Percentiles rank a stretch among this genome's conserved stretches.
phyloP scores from a whole-genome alignment of 352 stramenopile genomes.

The Phytophthora boehmeriae region DNA sequence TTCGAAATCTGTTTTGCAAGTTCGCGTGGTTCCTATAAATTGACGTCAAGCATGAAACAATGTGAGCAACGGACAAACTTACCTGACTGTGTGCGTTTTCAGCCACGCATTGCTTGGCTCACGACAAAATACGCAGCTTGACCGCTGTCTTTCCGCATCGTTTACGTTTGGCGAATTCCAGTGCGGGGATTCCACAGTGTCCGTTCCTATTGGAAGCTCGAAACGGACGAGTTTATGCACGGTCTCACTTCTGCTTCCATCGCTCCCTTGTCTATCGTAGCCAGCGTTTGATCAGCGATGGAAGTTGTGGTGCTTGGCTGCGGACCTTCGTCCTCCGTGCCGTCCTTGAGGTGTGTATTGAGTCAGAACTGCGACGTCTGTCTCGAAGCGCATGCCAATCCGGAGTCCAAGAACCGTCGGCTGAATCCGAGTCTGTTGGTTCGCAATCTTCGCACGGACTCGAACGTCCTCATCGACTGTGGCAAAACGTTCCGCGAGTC shows the following conservation, averaged over 20 bases:
- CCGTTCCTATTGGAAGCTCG: not conserved
- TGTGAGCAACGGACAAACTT: no score
- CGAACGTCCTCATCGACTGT: conserved; percentile 86
- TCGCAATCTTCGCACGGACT: conserved; percentile 40
- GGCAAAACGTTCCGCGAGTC: conserved; percentile 90
- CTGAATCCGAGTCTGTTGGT: conserved; percentile 84
- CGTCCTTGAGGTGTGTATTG: conserved; percentile 78
- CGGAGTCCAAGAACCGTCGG: conserved; percentile 75
- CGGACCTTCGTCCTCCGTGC: conserved; percentile 84
- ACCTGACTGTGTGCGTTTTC: no score
- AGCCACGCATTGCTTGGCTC: no score
- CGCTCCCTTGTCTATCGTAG: not conserved
- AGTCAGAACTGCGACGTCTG: conserved; percentile 61
- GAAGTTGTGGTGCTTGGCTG: conserved; percentile 85
- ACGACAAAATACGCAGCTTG: no score
- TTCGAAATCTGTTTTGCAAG: no score
- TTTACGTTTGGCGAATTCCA: no score
- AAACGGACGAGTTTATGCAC: conserved; percentile 34
- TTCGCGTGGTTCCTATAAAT: no score
- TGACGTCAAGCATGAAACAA: no score
- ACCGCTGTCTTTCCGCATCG: no score
- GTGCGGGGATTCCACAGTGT: not conserved
- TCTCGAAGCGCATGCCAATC: conserved; percentile 67
- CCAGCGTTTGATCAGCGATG: conserved; percentile 36
- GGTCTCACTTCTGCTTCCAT: conserved; percentile 3